phyloP scores from a whole-genome alignment of 1,284 basidiomycete genomes.

The Cronartium quercuum region DNA sequence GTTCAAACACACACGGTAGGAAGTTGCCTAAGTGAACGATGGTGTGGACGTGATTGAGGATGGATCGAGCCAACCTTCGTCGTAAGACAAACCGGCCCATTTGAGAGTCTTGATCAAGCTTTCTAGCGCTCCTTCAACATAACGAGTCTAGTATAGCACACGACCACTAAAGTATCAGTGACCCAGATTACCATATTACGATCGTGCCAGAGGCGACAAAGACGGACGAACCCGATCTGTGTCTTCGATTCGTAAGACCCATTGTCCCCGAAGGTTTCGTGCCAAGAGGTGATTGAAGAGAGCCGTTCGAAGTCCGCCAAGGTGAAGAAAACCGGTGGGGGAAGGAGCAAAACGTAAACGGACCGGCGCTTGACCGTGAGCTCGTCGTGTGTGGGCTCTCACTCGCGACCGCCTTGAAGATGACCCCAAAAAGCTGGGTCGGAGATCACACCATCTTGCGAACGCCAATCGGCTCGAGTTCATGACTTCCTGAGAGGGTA shows the following conservation, averaged over 20 bases:
- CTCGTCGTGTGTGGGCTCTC: too few species aligned
- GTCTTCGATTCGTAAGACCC: conserved; percentile 89
- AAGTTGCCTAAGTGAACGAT: conserved; percentile 5
- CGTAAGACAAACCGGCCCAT: conserved; percentile 90
- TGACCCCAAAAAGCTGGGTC: too few species aligned
- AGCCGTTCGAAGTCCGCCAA: conserved; percentile 92
- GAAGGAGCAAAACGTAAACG: conserved; percentile 87
- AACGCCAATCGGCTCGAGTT: too few species aligned
- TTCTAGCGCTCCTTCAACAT: conserved; percentile 75
- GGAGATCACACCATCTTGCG: too few species aligned
- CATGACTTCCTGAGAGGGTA: too few species aligned
- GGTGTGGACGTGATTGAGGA: conserved; percentile 46
- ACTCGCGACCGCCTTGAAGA: too few species aligned
- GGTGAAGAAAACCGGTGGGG: conserved; percentile 86
- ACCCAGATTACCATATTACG: background rate
- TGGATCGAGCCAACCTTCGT: conserved; percentile 62
- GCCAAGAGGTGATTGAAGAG: conserved; percentile 87
- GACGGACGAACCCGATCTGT: conserved; percentile 67
- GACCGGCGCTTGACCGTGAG: background rate
- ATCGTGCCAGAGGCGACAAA: background rate
- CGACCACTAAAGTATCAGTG: background rate
- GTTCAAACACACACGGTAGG: background rate
- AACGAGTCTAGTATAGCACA: conserved; percentile 58
- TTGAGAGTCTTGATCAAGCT: conserved; percentile 67
- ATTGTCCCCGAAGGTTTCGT: conserved; percentile 70